phyloP scores from a whole-genome alignment of 768 basidiomycete species.

The Termitomyces bulborhizus region DNA sequence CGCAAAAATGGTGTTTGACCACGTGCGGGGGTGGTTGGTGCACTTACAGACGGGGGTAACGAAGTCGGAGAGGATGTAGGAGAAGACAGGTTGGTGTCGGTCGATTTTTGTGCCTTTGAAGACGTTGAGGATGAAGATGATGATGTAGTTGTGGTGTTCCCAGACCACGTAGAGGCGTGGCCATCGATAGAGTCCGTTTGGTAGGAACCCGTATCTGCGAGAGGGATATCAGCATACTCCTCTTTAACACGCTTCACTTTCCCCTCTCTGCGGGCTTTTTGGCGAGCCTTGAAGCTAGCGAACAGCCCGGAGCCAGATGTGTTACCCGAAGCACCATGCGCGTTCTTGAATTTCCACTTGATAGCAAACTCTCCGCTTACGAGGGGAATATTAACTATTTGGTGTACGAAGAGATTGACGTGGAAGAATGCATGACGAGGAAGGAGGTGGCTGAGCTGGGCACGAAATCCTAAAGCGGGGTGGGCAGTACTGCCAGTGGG shows the following conservation, averaged over 20 bases:
- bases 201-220: slow-evolving; percentile 1
- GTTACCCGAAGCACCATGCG: slow-evolving; percentile 25
- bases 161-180: slow-evolving; percentile 10
- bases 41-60: slow-evolving; percentile 4
- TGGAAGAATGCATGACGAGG: slow-evolving; percentile 65
- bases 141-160: slow-evolving; percentile 11
- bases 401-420: slow-evolving; percentile 53
- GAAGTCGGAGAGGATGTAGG: slow-evolving; percentile 8
- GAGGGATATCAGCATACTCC: not conserved
- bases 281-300: slow-evolving; percentile 22
- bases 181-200: slow-evolving; percentile 8
- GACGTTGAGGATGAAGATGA: slow-evolving; percentile 12
- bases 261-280: slow-evolving; percentile 17
- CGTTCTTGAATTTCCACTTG: slow-evolving; percentile 67
- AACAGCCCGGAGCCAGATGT: slow-evolving; percentile 36
- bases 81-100: slow-evolving; percentile 2
- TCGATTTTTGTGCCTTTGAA: slow-evolving; percentile 6
- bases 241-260: slow-evolving; percentile 1
- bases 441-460: slow-evolving; percentile 54
- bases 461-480: slow-evolving; percentile 33
- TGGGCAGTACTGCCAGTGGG: not conserved
- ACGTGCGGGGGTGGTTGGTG: slow-evolving; percentile 32
- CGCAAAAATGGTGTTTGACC: slow-evolving; percentile 56
- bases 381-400: slow-evolving; percentile 67
- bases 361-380: slow-evolving; percentile 66